Percentiles rank a stretch among this genome's conserved stretches.
Conservation (phyloP, 2,329 filamentous ascomycete genomes). For the Penicillium crustosum region DNA sequence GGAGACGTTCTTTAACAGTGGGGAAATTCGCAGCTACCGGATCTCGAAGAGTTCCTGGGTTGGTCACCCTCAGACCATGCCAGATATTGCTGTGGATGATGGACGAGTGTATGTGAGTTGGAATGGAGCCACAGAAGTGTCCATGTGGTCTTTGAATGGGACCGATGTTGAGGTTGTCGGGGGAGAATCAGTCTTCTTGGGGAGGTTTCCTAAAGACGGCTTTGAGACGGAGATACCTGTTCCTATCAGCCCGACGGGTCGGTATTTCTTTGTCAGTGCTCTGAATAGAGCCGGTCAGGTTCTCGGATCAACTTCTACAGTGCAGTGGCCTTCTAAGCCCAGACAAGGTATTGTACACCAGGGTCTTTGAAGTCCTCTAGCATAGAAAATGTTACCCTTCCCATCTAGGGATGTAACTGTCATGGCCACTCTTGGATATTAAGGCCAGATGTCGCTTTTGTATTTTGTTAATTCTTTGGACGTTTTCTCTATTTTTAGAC, state of each 20-base stretch:
- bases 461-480: too few relatives aligned
- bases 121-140: conserved; percentile 36
- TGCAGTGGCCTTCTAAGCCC: background rate
- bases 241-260: background rate
- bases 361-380: background rate
- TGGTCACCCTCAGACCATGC: background rate
- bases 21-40: too few relatives aligned
- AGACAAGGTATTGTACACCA: background rate
- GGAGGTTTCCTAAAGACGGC: background rate
- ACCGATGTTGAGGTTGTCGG: background rate
- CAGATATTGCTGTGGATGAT: conserved; percentile 26
- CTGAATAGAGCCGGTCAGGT: background rate
- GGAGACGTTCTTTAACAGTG: too few relatives aligned
- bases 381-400: background rate
- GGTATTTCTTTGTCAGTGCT: background rate
- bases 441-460: background rate
- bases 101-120: conserved; percentile 43
- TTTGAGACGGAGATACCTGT: background rate
- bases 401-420: too few relatives aligned
- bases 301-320: background rate
- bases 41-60: too few relatives aligned
- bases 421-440: background rate
- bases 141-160: conserved; percentile 18
- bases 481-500: background rate
- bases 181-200: background rate